Base-by-base conservation (phyloP, 306 rosid species). In the Amphicarpaea edgeworthii region DNA sequence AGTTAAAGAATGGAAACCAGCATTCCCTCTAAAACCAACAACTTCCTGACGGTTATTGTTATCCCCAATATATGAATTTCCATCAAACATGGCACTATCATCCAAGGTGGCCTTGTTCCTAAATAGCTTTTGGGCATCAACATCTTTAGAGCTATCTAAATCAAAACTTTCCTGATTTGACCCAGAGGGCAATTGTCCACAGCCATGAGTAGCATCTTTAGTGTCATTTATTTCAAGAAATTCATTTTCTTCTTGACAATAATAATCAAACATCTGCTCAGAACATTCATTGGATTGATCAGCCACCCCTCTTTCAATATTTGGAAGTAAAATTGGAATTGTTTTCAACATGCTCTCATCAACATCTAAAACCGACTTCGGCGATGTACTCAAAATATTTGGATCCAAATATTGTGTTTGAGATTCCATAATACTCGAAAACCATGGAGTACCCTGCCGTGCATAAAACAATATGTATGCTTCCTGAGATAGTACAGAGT, bases 381-480 rank as follows among this genome's bases (percentile, higher is more conserved):
- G 96, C 43, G 97, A 88, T 59, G 89, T 58, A 78, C 60, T 72
- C 77, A 75, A 57, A 24, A 69, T 47, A 68, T 45, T 68, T 1
- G 68, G 79, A 34, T 71, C 79, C 61, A 70, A 45, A 57, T 50
- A 73, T 4, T 77, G 78, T 19, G 32, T 76, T 38, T 17, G 58
- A 64, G 46, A 63, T 54, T 82, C 88, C 63, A 77, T 77, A 24
- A 87, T 66, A 55, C 79, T 87, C 4, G 87, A 88, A 66, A 86
- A 47, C 99, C 99, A 95, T 1, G 93, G 88, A 67, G 96, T 95
- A 11, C 91, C 93, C 81, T 87, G 81, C 81, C 50, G 87, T 12
- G 90, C 90, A 84, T 95, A 95, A 37, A 92, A 89, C 53, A 95
- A 81, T 72, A 95, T 92, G 82, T 95, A 95, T 11, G 97, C 99